Evolutionary conservation across 768 basidiomycete species (phyloP), one percentile per base, ranked within the genome.

Genomic region (Suillus lakei): DNA sequence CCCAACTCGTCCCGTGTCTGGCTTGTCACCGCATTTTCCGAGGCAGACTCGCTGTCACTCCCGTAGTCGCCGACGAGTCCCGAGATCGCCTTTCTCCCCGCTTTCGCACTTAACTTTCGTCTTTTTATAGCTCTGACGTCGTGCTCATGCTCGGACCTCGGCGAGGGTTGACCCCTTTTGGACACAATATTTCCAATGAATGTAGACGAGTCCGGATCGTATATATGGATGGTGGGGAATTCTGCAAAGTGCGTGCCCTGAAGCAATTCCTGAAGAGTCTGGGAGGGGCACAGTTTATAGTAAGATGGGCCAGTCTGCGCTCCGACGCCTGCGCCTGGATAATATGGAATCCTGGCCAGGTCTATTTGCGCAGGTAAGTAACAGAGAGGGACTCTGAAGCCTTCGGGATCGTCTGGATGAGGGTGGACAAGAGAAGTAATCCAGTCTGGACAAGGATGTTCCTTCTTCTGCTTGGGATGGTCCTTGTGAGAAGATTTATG

Each of bases 161-260:
- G 67, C 32, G 72, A 41, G 32, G 74, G 60, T 34, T 80, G 79
- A 3, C 88, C 88, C 55, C 81, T 74, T 50, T 81, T 80, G 64
- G 91, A 85, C 18, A 91, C 79, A n/a, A 93, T 70, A 10, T 80
- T 80, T 8, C 87, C 90, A 9, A 75, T 77, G 75, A 93, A 95
- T 16, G 70, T 77, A 4, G 75, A 75, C 36, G 88, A 77, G 23
- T 74, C 79, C 28, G 78, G 85, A 55, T 90, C 86, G 82, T 89
- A 90, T 7, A 96, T 76, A 63, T 95, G 90, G 53, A 97, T 86
- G 1, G 88, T 89, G 8, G 95, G 95, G 71, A 86, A 97, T 75
- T 97, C 95, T 38, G 91, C 84, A 75, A 95, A 95, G 34, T 86
- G 80, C 50, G 86, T 91, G 59, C 86, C 77, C 41, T 79, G 81